Evolutionary conservation across 2,329 filamentous ascomycete species (phyloP), one percentile per base, ranked within the genome.

Genomic region (Pseudopyricularia cyperi): DNA sequence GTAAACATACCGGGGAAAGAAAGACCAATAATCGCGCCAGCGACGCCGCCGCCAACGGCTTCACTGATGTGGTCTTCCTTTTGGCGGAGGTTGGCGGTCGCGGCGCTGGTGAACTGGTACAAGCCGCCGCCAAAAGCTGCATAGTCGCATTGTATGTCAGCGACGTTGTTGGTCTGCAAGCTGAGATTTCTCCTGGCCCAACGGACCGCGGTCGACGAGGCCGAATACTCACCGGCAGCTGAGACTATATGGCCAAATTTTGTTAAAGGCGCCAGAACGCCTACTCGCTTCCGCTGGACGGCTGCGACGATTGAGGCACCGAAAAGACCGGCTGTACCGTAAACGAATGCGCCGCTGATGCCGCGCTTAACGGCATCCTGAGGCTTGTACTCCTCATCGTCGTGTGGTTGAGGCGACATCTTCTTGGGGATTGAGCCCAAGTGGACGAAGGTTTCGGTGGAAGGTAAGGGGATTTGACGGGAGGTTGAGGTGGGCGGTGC

Each of bases 71-170:
- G 72, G 65, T 95, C 90, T 54, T 95, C 80, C 71, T 85, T 89
- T 68, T 89, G 77, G 62, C 89, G 83, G 58, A 96, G 73, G 71
- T 96, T 96, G 67, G 88, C 87, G 46, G 85, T 76, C 49, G 87
- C 85, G 60, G 77, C 78, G 60, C 79, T 83, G 60, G 83, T 76
- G 73, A 96, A 95, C 61, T 80, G 77, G 69, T 89, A 95, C 55
- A 83, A 77, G 61, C 80, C 82, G 62, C 87, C 86, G 67, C 83
- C 80, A 39, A 80, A 79, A 63, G 82, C 87, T 90, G 60, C 51
- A 19, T 35, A 42, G 8, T 42, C 60, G 51, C 53, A n/a, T 52
- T 37, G 34, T 42, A n/a, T 32, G 28, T 30, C 28, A 30, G 28
- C 33, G n/a, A 17, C 17, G 34, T 47, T 52, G 53, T 34, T 24